Evolutionary conservation across 2,329 filamentous ascomycete species (phyloP).

Genomic region (Pseudopyricularia cyperi): DNA sequence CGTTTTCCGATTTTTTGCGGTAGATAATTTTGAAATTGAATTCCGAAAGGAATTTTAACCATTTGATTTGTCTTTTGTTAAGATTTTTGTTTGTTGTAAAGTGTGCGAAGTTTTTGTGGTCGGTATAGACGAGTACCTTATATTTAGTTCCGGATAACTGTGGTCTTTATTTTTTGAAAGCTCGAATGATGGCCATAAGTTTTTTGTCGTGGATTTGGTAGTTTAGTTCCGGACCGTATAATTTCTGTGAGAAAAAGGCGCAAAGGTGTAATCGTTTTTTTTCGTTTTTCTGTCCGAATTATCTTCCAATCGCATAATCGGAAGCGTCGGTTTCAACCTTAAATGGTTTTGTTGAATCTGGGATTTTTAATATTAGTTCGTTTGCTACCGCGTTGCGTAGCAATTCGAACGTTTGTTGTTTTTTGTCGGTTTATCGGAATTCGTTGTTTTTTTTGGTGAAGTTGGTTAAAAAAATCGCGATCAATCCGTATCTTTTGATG

Average conservation of each 20-base stretch:
- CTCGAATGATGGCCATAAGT: constrained; percentile 9
- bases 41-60: constrained; percentile 10
- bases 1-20: constrained; percentile 5
- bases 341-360: constrained; percentile 6
- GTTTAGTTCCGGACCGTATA: constrained; percentile 5
- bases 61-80: constrained; percentile 13
- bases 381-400: constrained; percentile 5
- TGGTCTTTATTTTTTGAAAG: not conserved
- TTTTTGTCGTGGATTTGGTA: constrained; percentile 15
- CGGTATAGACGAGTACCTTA: constrained; percentile 13
- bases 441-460: constrained; percentile 7
- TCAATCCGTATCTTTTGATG: constrained; percentile 12
- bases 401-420: constrained; percentile 9
- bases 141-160: constrained; percentile 1
- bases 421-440: constrained; percentile 5
- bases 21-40: constrained; percentile 3
- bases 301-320: constrained; percentile 6
- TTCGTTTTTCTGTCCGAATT: constrained; percentile 4
- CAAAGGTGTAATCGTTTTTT: not conserved
- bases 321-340: constrained; percentile 11
- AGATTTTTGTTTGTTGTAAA: constrained; percentile 14
- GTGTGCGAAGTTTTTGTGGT: constrained; percentile 14
- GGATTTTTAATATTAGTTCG: constrained; percentile 7
- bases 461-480: constrained; percentile 10
- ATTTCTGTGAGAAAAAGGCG: not conserved